Conservation (phyloP, 1,284 basidiomycete species). For the Neonothopanus nambi region DNA sequence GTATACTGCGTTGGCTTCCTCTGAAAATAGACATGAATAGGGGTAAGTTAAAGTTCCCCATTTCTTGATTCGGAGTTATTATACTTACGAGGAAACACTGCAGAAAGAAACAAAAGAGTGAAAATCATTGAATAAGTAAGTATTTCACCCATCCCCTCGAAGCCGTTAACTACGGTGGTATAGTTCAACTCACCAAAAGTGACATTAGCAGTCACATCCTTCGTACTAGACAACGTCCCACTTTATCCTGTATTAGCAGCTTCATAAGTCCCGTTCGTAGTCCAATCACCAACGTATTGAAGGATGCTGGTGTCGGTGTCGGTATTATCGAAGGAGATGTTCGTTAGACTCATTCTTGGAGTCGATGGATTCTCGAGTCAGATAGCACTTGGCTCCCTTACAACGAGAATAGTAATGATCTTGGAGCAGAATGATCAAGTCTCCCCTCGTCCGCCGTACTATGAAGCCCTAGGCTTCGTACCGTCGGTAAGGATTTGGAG, state of each 20-base stretch:
- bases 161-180: neutral
- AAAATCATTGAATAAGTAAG: neutral
- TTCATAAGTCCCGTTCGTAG: slow-evolving; percentile 25
- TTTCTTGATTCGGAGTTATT: too few relatives aligned
- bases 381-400: too few relatives aligned
- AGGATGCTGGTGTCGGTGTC: slow-evolving; percentile 20
- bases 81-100: slow-evolving; percentile 14
- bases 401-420: too few relatives aligned
- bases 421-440: too few relatives aligned
- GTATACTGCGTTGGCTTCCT: slow-evolving; percentile 28
- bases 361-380: too few relatives aligned
- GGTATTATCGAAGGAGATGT: slow-evolving; percentile 27
- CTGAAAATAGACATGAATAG: slow-evolving; percentile 10
- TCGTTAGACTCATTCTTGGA: too few relatives aligned
- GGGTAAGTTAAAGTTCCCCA: neutral
- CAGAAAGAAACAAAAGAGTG: neutral
- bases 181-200: slow-evolving; percentile 25
- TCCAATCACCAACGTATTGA: slow-evolving; percentile 28
- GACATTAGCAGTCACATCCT: slow-evolving; percentile 24
- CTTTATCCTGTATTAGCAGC: slow-evolving; percentile 25
- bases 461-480: too few relatives aligned
- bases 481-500: too few relatives aligned
- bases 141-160: too few relatives aligned
- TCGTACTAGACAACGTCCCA: slow-evolving; percentile 28
- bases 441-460: too few relatives aligned